These are phyloP conservation scores for Thraustotheca clavata DNA, from an alignment of 352 stramenopile genomes.

Conservation along the genomic window DNA sequence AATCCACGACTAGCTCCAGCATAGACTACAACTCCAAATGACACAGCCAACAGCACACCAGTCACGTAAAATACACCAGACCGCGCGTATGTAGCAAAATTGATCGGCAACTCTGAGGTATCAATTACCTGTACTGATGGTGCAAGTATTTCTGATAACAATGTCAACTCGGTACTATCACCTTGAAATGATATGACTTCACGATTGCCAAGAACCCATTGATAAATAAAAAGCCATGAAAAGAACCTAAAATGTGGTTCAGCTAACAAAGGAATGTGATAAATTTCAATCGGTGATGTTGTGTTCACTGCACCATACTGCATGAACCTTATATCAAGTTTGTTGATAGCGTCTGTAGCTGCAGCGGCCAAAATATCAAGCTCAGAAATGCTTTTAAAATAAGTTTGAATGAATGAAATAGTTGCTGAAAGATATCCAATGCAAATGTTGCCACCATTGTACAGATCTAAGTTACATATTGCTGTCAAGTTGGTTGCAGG, in stretches of 20 bases:
- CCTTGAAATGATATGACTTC: constrained; percentile 4
- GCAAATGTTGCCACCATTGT: not conserved
- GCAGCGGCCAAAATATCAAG: not conserved
- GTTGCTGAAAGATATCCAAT: not conserved
- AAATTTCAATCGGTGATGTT: not conserved
- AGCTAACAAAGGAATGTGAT: not conserved
- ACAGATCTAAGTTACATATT: not conserved
- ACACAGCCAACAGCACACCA: not conserved
- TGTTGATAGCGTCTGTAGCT: not conserved
- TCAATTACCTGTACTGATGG: not conserved
- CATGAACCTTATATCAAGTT: constrained; percentile 1
- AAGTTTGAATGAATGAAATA: too few species aligned
- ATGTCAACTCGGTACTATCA: not conserved
- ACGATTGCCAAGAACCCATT: not conserved
- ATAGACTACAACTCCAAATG: not conserved
- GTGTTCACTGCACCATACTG: not conserved
- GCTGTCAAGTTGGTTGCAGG: not conserved
- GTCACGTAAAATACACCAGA: constrained; percentile 1
- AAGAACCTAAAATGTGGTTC: not conserved
- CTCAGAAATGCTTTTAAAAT: not conserved
- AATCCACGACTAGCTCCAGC: not conserved
- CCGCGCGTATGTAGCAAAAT: not conserved
- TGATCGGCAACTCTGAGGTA: not conserved
- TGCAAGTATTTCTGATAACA: not conserved
- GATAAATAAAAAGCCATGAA: not conserved